Conservation (phyloP, 768 basidiomycete genomes). For the Calvatia gigantea region DNA sequence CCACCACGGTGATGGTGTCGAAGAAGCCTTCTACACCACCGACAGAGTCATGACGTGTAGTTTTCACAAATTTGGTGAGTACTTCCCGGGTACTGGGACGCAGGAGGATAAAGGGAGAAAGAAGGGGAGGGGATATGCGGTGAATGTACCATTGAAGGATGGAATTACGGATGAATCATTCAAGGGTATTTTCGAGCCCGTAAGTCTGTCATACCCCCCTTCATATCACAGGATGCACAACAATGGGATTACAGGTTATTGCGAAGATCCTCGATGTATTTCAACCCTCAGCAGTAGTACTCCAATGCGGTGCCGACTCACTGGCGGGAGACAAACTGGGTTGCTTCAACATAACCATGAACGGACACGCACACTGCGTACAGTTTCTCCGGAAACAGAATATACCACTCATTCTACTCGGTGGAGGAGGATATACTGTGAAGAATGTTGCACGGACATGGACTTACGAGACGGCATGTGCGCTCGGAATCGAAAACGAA, state of each 20-base stretch:
- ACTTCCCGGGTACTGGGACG: constrained; percentile 85
- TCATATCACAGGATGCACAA: not conserved
- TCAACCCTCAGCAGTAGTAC: constrained; percentile 80
- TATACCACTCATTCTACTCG: constrained; percentile 86
- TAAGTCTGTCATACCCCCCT: constrained; percentile 36
- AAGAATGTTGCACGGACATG: constrained; percentile 94
- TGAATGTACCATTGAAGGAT: constrained; percentile 93
- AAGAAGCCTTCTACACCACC: constrained; percentile 97
- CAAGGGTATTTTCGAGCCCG: constrained; percentile 87
- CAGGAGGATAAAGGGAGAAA: constrained; percentile 83
- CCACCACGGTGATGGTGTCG: constrained; percentile 98
- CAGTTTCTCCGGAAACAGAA: constrained; percentile 79
- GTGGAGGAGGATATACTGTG: constrained; percentile 96
- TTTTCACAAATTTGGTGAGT: constrained; percentile 97
- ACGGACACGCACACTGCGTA: constrained; percentile 91
- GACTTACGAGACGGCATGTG: constrained; percentile 96
- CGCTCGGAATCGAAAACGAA: constrained; percentile 78
- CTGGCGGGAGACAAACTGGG: constrained; percentile 94
- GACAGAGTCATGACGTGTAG: constrained; percentile 97
- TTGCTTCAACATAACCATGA: constrained; percentile 94
- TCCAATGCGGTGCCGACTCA: constrained; percentile 97
- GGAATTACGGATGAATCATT: constrained; percentile 91
- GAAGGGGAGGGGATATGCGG: constrained; percentile 81
- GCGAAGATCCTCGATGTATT: constrained; percentile 84
- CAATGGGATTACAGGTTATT: constrained; percentile 55